Conservation (phyloP, 1,284 basidiomycete genomes). For the Ceratobasidium theobromae region DNA sequence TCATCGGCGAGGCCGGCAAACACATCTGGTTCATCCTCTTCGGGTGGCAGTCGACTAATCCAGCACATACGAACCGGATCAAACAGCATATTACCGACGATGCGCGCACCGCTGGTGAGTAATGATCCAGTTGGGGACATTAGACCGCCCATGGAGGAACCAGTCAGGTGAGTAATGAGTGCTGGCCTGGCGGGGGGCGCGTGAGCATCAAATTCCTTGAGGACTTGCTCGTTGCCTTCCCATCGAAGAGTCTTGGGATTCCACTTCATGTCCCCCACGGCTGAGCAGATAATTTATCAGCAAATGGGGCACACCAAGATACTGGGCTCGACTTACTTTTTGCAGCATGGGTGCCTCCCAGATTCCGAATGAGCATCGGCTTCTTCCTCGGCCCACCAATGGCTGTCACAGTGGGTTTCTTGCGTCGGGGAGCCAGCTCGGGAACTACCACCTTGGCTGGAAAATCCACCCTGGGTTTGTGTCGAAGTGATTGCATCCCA, state of each 20-base stretch:
- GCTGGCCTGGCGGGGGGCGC: conserved; percentile 89
- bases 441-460: conserved; percentile 38
- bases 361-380: conserved; percentile 84
- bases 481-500: conserved; percentile 39
- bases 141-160: conserved; percentile 64
- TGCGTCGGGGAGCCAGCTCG: conserved; percentile 33
- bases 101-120: conserved; percentile 65
- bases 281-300: conserved; percentile 47
- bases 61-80: conserved; percentile 93
- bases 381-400: conserved; percentile 49
- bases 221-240: conserved; percentile 93
- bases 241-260: conserved; percentile 85
- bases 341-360: conserved; percentile 66
- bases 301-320: too few species aligned
- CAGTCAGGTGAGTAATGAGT: conserved; percentile 87
- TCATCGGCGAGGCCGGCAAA: conserved; percentile 89
- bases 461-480: conserved; percentile 50
- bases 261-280: conserved; percentile 95
- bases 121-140: conserved; percentile 73
- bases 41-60: conserved; percentile 79
- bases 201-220: conserved; percentile 86
- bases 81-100: conserved; percentile 97
- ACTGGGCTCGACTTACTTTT: conserved; percentile 84
- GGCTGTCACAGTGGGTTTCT: conserved; percentile 42
- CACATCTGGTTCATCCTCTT: conserved; percentile 91